Base-by-base conservation (phyloP, 768 basidiomycete genomes). In the Lepiota venenata region DNA sequence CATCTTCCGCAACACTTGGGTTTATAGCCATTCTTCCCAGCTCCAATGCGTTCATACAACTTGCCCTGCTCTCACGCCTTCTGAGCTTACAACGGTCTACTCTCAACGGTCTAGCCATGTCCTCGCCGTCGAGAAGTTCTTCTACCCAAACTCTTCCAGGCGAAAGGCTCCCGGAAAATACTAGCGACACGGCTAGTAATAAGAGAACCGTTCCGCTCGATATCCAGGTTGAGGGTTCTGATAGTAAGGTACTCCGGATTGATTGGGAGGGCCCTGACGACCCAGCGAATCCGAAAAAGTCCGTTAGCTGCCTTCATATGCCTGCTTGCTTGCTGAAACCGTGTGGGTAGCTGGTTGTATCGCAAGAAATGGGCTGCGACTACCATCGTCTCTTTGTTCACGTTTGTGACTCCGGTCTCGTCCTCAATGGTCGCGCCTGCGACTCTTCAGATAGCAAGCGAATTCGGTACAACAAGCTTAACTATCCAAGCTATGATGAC, bases 391-490 rank as follows among this genome's bases (percentile, higher is more conserved):
- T 87, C 87, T 0, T 71, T 74, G 0, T 89, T 86, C 63, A 84
- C 87, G 0, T 85, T 88, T 62, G 85, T 88, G 35, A 75, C 73
- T 6, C 85, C 87, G 0, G 72, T 90, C 0, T 82, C 87, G 0
- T 91, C 89, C 3, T 80, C 87, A 3, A 88, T 88, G 82, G 71
- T 89, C 1, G 84, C 89, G 0, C 88, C 88, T 0, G 88, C 87
- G 0, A 70, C 74, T 0, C 56, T 58, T 3, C 74, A 81, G 49
- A 60, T 91, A 0, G 83, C 74, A 12, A 54, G 63, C 2, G 66
- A 81, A 16, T 84, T 91, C 56, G 74, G 79, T 1, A 76, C 89
- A 22, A 81, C 75, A 8, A 82, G 64, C 61, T 56, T 60, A 1
- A 76, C 72, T 0, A 50, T 81, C 3, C 68, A 80, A 16, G 80